Percentiles rank a stretch among this genome's conserved stretches.
Conservation (phyloP, 1,284 basidiomycete genomes). For the Pisolithus thermaeus region DNA sequence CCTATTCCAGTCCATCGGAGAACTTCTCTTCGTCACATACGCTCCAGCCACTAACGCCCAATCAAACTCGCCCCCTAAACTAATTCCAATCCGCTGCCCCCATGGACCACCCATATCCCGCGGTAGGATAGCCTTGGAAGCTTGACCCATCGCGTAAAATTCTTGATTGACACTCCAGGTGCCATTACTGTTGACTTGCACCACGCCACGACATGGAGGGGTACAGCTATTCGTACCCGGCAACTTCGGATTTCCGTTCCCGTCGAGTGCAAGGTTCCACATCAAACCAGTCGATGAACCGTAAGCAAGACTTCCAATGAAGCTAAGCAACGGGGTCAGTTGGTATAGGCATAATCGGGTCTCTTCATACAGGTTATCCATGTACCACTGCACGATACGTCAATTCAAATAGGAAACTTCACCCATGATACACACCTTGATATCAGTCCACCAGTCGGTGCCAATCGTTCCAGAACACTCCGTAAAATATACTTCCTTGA, state of each 20-base stretch:
- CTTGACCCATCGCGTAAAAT: conserved; percentile 71
- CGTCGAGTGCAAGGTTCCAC: conserved; percentile 69
- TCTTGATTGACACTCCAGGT: conserved; percentile 66
- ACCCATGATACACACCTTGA: conserved; percentile 45
- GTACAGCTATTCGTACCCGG: conserved; percentile 61
- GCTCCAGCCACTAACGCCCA: conserved; percentile 61
- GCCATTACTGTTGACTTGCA: conserved; percentile 58
- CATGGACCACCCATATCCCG: conserved; percentile 62
- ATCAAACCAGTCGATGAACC: conserved; percentile 52
- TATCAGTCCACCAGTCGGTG: conserved; percentile 74
- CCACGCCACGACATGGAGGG: conserved; percentile 60
- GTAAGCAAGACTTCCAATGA: conserved; percentile 41
- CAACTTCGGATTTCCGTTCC: conserved; percentile 54
- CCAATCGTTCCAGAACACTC: conserved; percentile 47
- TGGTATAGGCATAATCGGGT: not conserved
- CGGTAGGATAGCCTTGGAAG: conserved; percentile 66
- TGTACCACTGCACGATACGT: conserved; percentile 52
- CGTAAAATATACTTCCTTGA: conserved; percentile 43
- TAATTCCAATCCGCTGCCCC: conserved; percentile 60
- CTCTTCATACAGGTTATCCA: conserved; percentile 58
- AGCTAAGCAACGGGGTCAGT: conserved; percentile 21
- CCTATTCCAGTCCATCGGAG: conserved; percentile 50
- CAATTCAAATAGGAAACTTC: not conserved
- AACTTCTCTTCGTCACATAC: conserved; percentile 54
- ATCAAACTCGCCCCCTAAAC: conserved; percentile 48